Base-by-base conservation (phyloP, 495 filamentous ascomycete species). In the Glarea lozoyensis region DNA sequence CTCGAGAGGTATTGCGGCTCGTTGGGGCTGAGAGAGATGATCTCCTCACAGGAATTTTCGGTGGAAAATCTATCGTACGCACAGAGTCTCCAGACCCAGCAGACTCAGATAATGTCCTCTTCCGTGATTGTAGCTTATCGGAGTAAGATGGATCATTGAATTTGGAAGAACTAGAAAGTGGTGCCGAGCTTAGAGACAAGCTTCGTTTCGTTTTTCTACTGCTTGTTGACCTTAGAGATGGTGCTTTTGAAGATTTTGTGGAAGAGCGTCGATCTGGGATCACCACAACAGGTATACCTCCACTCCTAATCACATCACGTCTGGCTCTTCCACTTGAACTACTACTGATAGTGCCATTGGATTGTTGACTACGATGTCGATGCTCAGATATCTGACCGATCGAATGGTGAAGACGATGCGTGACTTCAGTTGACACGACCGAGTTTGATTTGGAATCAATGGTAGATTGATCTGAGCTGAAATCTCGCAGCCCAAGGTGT, bases 11-110 rank as follows among this genome's bases (percentile, higher is more conserved):
- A 48, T 79, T 80, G 30, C 74, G 70, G 45, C 79, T 86, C 1
- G 82, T 83, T 4, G 79, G 80, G 2, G 81, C 82, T 15, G 81
- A 84, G 13, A 86, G 70, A 10, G 81, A 84, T 3, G 81, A 81
- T 46, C 72, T 75, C 24, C 78, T 71, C 13, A 60, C 54, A 6
- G 78, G 78, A 39, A 85, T 73, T 13, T 66, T 58, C n/a, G 82
- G 81, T 10, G 71, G 72, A 32, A 63, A 75, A 49, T 75, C 73
- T 43, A 73, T 72, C 0, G 71, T 75, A n/a, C 70, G 57, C 12
- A 50, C 40, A 17, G 50, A 51, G 24, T 49, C 18, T 15, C 35
- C 32, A 23, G 50, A 58, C 6, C 44, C 34, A 27, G 34, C 51
- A 34, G 50, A 49, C 46, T 54, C 55, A 13, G 52, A 54, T 40